Percentiles rank a stretch among this genome's conserved stretches.
These are phyloP conservation scores for Pezicula radicicola DNA, from an alignment of 2,329 filamentous ascomycete genomes.

Conservation along the genomic window DNA sequence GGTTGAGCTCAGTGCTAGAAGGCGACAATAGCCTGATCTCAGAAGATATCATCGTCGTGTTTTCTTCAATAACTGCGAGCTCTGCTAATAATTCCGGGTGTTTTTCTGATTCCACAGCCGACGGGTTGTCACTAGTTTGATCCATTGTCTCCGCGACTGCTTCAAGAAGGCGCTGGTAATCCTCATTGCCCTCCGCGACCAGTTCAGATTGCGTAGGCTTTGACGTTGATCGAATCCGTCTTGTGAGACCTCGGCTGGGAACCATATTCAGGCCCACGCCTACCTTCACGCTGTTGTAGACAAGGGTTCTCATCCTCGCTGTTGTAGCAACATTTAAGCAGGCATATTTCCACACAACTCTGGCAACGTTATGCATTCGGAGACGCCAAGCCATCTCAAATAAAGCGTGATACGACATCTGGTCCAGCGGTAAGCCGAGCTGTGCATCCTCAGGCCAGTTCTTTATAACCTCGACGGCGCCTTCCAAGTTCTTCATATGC, in stretches of 20 bases:
- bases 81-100: neutral
- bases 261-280: neutral
- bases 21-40: neutral
- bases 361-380: slow-evolving; percentile 37
- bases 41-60: too few species aligned
- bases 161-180: neutral
- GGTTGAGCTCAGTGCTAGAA: neutral
- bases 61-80: neutral
- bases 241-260: neutral
- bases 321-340: slow-evolving; percentile 34
- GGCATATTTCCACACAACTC: slow-evolving; percentile 44
- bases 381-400: slow-evolving; percentile 37
- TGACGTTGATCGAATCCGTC: neutral
- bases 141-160: too few species aligned
- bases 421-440: slow-evolving; percentile 3
- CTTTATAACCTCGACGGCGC: slow-evolving; percentile 14
- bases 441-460: slow-evolving; percentile 3
- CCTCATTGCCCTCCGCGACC: too few species aligned
- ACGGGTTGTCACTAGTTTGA: too few species aligned
- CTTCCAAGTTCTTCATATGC: slow-evolving; percentile 9
- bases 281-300: slow-evolving; percentile 10
- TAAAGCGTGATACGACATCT: slow-evolving; percentile 31
- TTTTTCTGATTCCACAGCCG: too few species aligned
- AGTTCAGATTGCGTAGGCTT: neutral
- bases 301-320: slow-evolving; percentile 9